phyloP scores from a whole-genome alignment of 192 early-diverging fungal species.

The Coemansia sp. region DNA sequence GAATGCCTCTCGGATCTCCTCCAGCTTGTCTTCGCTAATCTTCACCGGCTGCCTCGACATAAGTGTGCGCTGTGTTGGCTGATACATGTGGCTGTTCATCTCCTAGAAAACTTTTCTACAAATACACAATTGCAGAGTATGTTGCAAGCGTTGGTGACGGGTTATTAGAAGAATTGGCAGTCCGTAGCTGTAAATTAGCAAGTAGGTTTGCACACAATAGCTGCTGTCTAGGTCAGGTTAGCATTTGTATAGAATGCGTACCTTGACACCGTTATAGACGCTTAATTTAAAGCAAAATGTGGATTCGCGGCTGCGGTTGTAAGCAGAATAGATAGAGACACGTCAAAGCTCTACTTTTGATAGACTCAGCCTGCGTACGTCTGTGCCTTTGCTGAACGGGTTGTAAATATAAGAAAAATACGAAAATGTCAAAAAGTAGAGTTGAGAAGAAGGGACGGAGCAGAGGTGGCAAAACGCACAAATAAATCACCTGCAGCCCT shows the following conservation, averaged over 20 bases:
- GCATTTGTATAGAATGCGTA: not conserved
- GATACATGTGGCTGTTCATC: constrained; percentile 32
- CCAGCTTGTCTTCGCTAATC: constrained; percentile 70
- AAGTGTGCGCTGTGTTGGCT: constrained; percentile 12
- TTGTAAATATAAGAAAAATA: not conserved
- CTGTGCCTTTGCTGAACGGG: not conserved
- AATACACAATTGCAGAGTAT: not conserved
- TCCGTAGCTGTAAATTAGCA: not conserved
- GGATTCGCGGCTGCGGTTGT: not conserved
- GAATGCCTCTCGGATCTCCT: constrained; percentile 64
- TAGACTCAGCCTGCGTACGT: not conserved
- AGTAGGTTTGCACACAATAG: not conserved
- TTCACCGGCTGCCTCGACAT: constrained; percentile 12
- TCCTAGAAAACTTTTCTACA: not conserved
- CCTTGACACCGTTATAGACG: not conserved
- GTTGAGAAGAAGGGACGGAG: constrained; percentile 4
- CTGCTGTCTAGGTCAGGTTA: not conserved
- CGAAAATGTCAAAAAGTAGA: constrained; percentile 2
- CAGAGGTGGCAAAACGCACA: not conserved
- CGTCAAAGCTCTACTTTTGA: not conserved
- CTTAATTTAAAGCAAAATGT: not conserved
- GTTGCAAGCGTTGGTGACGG: not conserved
- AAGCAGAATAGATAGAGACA: not conserved
- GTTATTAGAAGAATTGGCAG: not conserved
- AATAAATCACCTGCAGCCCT: not conserved